phyloP scores from a whole-genome alignment of 108 stramenopile species.

The Asterionellopsis glacialis region DNA sequence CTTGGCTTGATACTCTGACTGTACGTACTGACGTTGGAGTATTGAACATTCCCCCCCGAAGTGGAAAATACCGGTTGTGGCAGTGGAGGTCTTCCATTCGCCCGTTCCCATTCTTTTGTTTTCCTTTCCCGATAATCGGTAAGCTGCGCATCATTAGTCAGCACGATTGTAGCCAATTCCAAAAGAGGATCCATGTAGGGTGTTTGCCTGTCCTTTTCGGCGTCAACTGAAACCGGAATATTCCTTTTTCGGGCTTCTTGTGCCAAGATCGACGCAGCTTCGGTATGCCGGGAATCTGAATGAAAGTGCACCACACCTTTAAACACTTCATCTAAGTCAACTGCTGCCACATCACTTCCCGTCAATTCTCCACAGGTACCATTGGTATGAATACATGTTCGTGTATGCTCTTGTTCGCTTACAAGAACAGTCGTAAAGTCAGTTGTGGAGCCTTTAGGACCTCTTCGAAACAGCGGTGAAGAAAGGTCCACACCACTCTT shows the following conservation, averaged over 20 bases:
- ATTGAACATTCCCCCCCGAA: not conserved
- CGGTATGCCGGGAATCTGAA: conserved; percentile 41
- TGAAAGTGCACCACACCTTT: conserved; percentile 41
- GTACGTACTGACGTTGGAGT: not conserved
- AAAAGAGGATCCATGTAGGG: conserved; percentile 29
- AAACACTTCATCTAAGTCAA: conserved; percentile 32
- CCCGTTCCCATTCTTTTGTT: conserved; percentile 13
- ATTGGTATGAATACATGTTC: conserved; percentile 47
- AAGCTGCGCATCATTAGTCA: conserved; percentile 36
- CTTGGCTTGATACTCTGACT: not conserved
- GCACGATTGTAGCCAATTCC: conserved; percentile 23
- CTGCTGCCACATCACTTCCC: conserved; percentile 17
- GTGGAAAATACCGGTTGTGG: conserved; percentile 8
- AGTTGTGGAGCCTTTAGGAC: conserved; percentile 22
- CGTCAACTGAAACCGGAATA: conserved; percentile 39
- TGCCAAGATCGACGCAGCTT: conserved; percentile 31
- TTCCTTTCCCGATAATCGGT: conserved; percentile 23
- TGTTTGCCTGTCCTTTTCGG: conserved; percentile 49
- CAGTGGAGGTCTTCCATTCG: conserved; percentile 1
- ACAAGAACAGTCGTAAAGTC: conserved; percentile 37
- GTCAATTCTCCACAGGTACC: conserved; percentile 40
- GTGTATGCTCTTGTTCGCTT: conserved; percentile 22
- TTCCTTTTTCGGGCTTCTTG: conserved; percentile 30
- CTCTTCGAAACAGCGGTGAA: conserved; percentile 26
- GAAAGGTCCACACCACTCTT: conserved; percentile 26